Evolutionary conservation across 768 basidiomycete genomes (phyloP), one percentile per base, ranked within the genome.

Genomic region (Cyathus striatus): DNA sequence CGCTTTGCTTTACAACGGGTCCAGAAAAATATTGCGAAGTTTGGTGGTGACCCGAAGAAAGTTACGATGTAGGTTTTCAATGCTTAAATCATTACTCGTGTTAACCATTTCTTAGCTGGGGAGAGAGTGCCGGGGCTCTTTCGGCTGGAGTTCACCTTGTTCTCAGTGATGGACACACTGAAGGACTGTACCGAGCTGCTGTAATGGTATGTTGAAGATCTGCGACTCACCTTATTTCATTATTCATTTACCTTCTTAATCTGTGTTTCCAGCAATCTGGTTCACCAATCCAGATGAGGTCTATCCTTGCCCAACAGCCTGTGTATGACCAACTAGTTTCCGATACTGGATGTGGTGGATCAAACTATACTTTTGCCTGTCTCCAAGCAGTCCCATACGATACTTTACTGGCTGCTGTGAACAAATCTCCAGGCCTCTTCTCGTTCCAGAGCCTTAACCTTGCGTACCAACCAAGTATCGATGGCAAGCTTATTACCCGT

Each of bases 1-100:
- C 62, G 68, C 20, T 60, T 70, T 16, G 76, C 72, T 1, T 51
- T 81, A 13, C 54, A 69, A 46, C 81, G 79, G 78, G 65, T 79
- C 0, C 70, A 78, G 41, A 62, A 72, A 40, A 65, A 80, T 50
- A 76, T 79, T 44, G 45, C 50, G 18, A 54, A 63, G 1, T 81
- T 79, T 44, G 78, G 78, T 2, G 79, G 79, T 5, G 75, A 81
- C 50, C 67, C 70, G 2, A 38, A 44, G 0, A 70, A 64, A 45
- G 71, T 72, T 3, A 69, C 65, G 10, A 62, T 69, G 65, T 70
- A 43, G 34, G 60, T 43, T 6, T 16, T 34, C 18, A 10, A 18
- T 33, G 23, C 14, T 38, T 26, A 36, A 13, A 16, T 21, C 14
- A 35, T 20, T 10, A 20, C 20, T 20, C 14, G 9, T 17, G 16